phyloP scores from a whole-genome alignment of 2,329 filamentous ascomycete genomes.

The Anthostomella pinea region DNA sequence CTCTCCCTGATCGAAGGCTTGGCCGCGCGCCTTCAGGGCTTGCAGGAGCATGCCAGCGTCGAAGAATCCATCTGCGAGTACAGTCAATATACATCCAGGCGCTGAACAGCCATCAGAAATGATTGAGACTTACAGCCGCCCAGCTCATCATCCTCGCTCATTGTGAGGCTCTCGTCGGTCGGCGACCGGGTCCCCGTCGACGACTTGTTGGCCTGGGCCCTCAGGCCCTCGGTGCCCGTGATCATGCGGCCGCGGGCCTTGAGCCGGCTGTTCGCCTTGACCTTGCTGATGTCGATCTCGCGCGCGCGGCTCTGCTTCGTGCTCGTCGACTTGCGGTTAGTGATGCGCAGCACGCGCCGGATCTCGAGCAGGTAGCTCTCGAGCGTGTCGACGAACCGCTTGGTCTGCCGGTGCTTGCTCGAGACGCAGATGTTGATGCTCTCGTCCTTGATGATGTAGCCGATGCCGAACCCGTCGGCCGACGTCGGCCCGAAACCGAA shows the following conservation, averaged over 20 bases:
- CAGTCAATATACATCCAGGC: too few relatives aligned
- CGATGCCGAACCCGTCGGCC: slow-evolving; percentile 92
- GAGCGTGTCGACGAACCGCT: slow-evolving; percentile 82
- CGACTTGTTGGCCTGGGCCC: slow-evolving; percentile 36
- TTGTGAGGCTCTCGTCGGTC: slow-evolving; percentile 65
- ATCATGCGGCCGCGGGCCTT: slow-evolving; percentile 76
- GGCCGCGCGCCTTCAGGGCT: slow-evolving; percentile 72
- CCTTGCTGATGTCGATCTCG: slow-evolving; percentile 44
- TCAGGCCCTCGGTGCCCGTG: slow-evolving; percentile 49
- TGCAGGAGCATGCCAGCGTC: slow-evolving; percentile 93
- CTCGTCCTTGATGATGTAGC: slow-evolving; percentile 98
- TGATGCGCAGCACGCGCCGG: slow-evolving; percentile 74
- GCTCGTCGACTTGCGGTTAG: slow-evolving; percentile 43
- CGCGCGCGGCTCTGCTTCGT: slow-evolving; percentile 50
- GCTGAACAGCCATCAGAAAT: slow-evolving; percentile 1
- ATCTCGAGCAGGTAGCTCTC: slow-evolving; percentile 92
- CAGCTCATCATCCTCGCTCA: slow-evolving; percentile 83
- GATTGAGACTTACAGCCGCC: slow-evolving; percentile 77
- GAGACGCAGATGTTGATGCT: slow-evolving; percentile 86
- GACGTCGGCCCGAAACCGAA: slow-evolving; percentile 96
- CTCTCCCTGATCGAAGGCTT: slow-evolving; percentile 50
- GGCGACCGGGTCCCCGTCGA: slow-evolving; percentile 55
- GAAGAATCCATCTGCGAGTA: slow-evolving; percentile 86
- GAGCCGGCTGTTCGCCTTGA: slow-evolving; percentile 43
- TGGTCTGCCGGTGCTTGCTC: slow-evolving; percentile 91